phyloP scores from a whole-genome alignment of 2,329 filamentous ascomycete genomes.

The Paecilomyces formosus region DNA sequence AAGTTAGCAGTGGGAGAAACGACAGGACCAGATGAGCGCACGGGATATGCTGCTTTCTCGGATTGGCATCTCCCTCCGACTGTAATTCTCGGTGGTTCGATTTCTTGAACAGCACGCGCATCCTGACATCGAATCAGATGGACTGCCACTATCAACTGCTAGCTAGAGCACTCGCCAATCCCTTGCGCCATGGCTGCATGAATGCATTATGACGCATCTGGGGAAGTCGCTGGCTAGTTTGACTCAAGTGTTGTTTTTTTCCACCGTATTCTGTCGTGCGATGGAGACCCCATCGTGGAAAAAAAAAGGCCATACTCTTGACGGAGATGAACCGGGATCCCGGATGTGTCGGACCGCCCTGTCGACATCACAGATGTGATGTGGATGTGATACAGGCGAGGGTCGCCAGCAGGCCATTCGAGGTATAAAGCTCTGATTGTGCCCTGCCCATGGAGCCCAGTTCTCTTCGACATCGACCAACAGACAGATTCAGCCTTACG shows the following conservation, averaged over 20 bases:
- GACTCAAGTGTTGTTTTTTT: not conserved
- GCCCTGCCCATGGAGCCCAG: not conserved
- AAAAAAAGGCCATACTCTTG: slow-evolving; percentile 5
- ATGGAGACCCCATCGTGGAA: not conserved
- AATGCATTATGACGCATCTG: slow-evolving; percentile 23
- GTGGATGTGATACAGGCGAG: not conserved
- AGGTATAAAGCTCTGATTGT: not conserved
- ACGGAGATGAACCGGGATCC: slow-evolving; percentile 2
- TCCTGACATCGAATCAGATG: not conserved
- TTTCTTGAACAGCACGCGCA: not conserved
- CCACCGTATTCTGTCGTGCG: not conserved
- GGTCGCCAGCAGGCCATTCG: not conserved
- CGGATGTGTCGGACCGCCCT: slow-evolving; percentile 2
- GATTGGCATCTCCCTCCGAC: not conserved
- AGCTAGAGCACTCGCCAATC: not conserved
- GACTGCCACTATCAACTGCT: not conserved
- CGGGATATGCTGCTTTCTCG: not conserved
- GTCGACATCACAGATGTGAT: not conserved
- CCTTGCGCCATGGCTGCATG: slow-evolving; percentile 13
- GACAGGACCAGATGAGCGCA: not conserved
- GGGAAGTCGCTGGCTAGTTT: slow-evolving; percentile 11
- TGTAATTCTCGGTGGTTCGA: not conserved
- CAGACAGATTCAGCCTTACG: not conserved
- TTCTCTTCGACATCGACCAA: not conserved
- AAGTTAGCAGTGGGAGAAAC: not conserved